Evolutionary conservation across 2,329 filamentous ascomycete species (phyloP), one percentile per base, ranked within the genome.

Genomic region (Aspergillus brunneoviolaceus): DNA sequence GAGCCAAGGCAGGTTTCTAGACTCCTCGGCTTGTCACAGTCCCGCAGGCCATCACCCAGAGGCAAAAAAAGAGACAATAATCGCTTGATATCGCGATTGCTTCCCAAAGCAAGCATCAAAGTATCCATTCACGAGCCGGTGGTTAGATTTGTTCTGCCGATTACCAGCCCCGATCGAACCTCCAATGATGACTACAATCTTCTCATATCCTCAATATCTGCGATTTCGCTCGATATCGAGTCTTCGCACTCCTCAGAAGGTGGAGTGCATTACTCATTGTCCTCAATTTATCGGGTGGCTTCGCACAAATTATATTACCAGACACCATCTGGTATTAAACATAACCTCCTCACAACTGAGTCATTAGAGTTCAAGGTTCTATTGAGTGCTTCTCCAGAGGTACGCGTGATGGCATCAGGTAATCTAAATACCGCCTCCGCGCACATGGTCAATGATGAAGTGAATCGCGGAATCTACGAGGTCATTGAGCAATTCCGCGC

Each of bases 81-180:
- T 66, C 83, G 87, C 57, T 80, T 99, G 35, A 89, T 99, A 31
- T 96, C 94, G 14, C 87, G 91, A n/a, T 84, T 98, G 3, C 81
- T 99, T 9, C 95, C 95, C 1, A 98, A 98, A 78, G 90, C 94
- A 0, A 96, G 85, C 69, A 89, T 98, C 75, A 99, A 98, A 72
- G 87, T 98, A 47, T 97, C 95, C 0, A 90, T 99, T 77, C 95
- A 99, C 70, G 95, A 99, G 73, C 95, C 95, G 1, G 96, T 99
- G 16, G 75, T 98, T 63, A 88, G 96, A 67, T 93, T 99, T 64
- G 87, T 93, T 7, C 81, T 99, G 4, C 93, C 93, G 5, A 88
- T 94, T 0, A 86, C 95, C 63, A 85, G 89, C 62, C 73, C 78
- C 51, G 75, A 80, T 5, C 72, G 78, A 55, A 76, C 76, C 47